Evolutionary conservation across 2,329 filamentous ascomycete genomes (phyloP).

Genomic region (Aureobasidium musti): DNA sequence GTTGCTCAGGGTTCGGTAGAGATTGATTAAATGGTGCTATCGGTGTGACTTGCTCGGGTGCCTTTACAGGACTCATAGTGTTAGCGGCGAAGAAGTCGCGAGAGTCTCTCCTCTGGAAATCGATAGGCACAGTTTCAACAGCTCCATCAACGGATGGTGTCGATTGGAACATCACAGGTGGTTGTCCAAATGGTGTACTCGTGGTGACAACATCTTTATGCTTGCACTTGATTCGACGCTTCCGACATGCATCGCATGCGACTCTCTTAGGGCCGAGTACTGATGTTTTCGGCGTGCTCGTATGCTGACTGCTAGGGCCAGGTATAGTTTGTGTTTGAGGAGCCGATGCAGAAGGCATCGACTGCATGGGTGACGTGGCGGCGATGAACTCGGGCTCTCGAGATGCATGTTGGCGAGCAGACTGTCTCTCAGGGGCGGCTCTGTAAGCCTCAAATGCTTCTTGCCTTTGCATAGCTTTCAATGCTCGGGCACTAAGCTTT

Average conservation of each 20-base stretch:
- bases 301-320: constrained; percentile 38
- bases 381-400: constrained; percentile 33
- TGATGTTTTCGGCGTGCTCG: constrained; percentile 57
- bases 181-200: constrained; percentile 21
- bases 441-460: constrained; percentile 48
- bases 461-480: constrained; percentile 59
- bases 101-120: constrained; percentile 5
- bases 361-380: constrained; percentile 11
- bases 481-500: constrained; percentile 57
- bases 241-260: constrained; percentile 64
- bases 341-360: constrained; percentile 25
- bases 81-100: constrained; percentile 26
- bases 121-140: constrained; percentile 27
- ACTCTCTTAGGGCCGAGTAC: constrained; percentile 62
- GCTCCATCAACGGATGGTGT: constrained; percentile 32
- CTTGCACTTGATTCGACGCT: constrained; percentile 63
- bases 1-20: not conserved
- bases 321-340: constrained; percentile 37
- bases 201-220: constrained; percentile 58
- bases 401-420: constrained; percentile 42
- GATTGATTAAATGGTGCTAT: constrained; percentile 16
- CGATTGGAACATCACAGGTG: constrained; percentile 28
- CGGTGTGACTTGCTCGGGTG: constrained; percentile 9
- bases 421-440: constrained; percentile 49
- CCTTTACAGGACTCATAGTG: constrained; percentile 15